Evolutionary conservation across 176 grass and related monocot species (phyloP), one percentile per base, ranked within the genome.

Genomic region (Eremochloa ophiuroides): DNA sequence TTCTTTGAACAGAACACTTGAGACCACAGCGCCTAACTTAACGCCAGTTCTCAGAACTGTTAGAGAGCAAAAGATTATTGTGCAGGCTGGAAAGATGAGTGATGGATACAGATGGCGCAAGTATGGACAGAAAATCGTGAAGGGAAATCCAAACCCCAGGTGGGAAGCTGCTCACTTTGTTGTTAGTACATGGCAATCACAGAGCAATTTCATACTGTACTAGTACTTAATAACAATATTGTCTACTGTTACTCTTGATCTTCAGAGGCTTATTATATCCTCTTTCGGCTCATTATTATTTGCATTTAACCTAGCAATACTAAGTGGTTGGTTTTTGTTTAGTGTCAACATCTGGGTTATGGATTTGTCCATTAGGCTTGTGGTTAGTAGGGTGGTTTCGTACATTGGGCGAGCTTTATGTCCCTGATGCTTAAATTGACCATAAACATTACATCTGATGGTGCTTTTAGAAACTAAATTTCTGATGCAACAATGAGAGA

Each of bases 51-150:
- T 88, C 37, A 89, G 84, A 85, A 91, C 93, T 71, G 89, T 96
- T 35, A 93, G 87, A 83, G 97, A 96, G 70, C 89, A 91, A 76
- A 97, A 93, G 77, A 89, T 97, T 80, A 82, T 96, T 74, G 89
- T 99, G 74, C 96, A 93, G 80, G 88, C 85, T 68, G 87, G 91
- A 38, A 86, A 93, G 81, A 86, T 82, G 62, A 96, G 80, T 59
- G 97, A 99, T 83, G 97, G 97, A 47, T 99, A 99, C 62, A 96
- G 93, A 86, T 99, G 97, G 97, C 91, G 97, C 28, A 99, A 99
- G 69, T 99, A 99, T 71, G 97, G 97, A 62, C 97, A 99, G 64
- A 99, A 99, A 81, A 90, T 96, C 81, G 97, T 99, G 50, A 99
- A 99, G 80, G 97, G 97, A 73, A 99, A 96, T 84, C 89, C 91